phyloP scores from a whole-genome alignment of 306 rosid species.

The Cucurbita ficifolia region DNA sequence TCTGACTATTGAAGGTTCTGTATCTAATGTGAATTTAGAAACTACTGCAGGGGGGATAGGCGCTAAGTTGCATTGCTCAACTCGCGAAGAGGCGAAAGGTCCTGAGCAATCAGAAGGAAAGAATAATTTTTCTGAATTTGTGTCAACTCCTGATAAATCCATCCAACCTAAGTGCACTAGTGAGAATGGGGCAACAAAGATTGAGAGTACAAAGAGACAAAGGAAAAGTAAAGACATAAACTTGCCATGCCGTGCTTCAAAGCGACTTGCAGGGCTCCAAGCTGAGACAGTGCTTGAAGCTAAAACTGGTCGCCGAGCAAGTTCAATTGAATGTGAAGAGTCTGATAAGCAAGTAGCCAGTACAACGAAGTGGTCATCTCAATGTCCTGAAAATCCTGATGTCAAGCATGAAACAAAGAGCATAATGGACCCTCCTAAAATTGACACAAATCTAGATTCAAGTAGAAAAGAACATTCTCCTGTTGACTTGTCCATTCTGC shows the following conservation, averaged over 20 bases:
- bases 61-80: not conserved
- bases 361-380: slow-evolving; percentile 12
- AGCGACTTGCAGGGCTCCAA: slow-evolving; percentile 79
- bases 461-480: not conserved
- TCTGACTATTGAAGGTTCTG: not conserved
- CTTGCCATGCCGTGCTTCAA: slow-evolving; percentile 71
- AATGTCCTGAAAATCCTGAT: slow-evolving; percentile 9
- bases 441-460: slow-evolving; percentile 2
- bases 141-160: slow-evolving; percentile 9
- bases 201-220: slow-evolving; percentile 16
- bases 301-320: slow-evolving; percentile 23
- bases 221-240: slow-evolving; percentile 28
- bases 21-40: not conserved
- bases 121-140: slow-evolving; percentile 14
- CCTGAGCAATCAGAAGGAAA: slow-evolving; percentile 21
- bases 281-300: slow-evolving; percentile 44
- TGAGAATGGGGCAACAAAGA: not conserved
- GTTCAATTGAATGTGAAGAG: slow-evolving; percentile 23
- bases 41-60: not conserved
- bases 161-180: not conserved
- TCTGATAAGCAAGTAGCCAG: slow-evolving; percentile 12
- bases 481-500: slow-evolving; percentile 10
- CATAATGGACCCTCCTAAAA: not conserved
- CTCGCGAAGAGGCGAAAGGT: slow-evolving; percentile 4
- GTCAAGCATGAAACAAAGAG: slow-evolving; percentile 8